phyloP scores from a whole-genome alignment of 768 basidiomycete genomes.

The Lactifluus volemus region DNA sequence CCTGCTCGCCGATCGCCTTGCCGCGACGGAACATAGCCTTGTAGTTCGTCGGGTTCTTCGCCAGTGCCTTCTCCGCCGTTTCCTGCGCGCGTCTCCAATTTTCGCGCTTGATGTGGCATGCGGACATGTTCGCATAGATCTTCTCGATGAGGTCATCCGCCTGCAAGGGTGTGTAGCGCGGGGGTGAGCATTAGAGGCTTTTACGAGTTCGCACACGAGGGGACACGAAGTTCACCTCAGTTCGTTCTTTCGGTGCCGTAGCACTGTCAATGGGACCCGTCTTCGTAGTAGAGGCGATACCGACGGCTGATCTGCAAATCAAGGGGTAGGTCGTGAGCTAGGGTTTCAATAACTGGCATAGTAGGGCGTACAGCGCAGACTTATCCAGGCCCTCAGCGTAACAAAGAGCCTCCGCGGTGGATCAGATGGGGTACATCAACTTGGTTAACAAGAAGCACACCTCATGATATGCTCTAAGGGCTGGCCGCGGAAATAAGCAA shows the following conservation, averaged over 20 bases:
- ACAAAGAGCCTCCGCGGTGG: constrained; percentile 21
- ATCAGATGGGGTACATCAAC: background rate
- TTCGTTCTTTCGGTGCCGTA: constrained; percentile 43
- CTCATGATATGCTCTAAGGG: constrained; percentile 62
- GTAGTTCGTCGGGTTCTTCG: constrained; percentile 65
- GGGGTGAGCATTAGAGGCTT: background rate
- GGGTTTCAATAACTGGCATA: background rate
- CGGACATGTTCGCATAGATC: constrained; percentile 79
- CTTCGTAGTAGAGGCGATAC: background rate
- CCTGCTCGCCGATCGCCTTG: constrained; percentile 68
- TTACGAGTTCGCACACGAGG: background rate
- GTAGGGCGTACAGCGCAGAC: constrained; percentile 22
- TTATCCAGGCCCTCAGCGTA: constrained; percentile 56
- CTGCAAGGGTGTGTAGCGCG: constrained; percentile 30
- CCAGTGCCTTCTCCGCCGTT: constrained; percentile 75
- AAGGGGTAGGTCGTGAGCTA: background rate
- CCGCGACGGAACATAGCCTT: constrained; percentile 79
- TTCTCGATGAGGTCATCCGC: constrained; percentile 70
- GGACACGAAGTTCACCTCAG: constrained; percentile 41
- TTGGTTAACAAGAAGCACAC: constrained; percentile 29
- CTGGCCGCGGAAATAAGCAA: constrained; percentile 29
- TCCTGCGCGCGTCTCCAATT: constrained; percentile 77
- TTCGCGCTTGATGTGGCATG: constrained; percentile 69
- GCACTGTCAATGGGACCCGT: constrained; percentile 13
- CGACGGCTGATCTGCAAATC: constrained; percentile 7